These are phyloP conservation scores for Usnea hakonensis DNA, from an alignment of 495 filamentous ascomycete species.

Conservation along the genomic window DNA sequence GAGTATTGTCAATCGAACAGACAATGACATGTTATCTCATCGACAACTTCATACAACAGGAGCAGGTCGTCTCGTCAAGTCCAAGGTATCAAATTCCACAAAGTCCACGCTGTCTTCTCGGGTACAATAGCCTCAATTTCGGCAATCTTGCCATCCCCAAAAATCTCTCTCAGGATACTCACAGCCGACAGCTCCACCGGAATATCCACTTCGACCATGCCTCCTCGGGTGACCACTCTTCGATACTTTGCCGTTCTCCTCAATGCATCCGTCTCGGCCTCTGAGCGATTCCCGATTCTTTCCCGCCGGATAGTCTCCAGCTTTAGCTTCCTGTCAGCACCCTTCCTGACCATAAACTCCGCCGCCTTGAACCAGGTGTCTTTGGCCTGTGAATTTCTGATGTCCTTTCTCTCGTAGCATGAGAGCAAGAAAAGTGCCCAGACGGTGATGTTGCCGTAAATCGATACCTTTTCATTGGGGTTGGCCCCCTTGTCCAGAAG, in stretches of 20 bases:
- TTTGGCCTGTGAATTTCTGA: neutral
- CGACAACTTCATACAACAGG: neutral
- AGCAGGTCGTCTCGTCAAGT: neutral
- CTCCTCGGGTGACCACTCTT: neutral
- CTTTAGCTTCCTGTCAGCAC: neutral
- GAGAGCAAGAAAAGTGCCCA: constrained; percentile 12
- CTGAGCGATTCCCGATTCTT: neutral
- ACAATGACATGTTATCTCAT: neutral
- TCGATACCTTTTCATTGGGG: constrained; percentile 1
- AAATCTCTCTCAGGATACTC: neutral
- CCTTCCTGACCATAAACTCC: constrained; percentile 6
- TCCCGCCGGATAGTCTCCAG: constrained; percentile 1
- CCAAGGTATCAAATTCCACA: constrained; percentile 4
- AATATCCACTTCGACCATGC: neutral
- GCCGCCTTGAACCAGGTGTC: constrained; percentile 4
- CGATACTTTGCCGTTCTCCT: constrained; percentile 1
- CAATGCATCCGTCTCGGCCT: neutral
- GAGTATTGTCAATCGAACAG: neutral
- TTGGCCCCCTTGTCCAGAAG: constrained; percentile 18
- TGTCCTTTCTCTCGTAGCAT: constrained; percentile 8
- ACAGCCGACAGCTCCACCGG: neutral
- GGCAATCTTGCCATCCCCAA: neutral
- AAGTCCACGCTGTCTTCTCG: neutral
- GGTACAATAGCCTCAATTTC: constrained; percentile 5
- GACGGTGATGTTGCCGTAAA: constrained; percentile 7